Conservation (phyloP, 2,329 filamentous ascomycete species). For the Periconia digitata region DNA sequence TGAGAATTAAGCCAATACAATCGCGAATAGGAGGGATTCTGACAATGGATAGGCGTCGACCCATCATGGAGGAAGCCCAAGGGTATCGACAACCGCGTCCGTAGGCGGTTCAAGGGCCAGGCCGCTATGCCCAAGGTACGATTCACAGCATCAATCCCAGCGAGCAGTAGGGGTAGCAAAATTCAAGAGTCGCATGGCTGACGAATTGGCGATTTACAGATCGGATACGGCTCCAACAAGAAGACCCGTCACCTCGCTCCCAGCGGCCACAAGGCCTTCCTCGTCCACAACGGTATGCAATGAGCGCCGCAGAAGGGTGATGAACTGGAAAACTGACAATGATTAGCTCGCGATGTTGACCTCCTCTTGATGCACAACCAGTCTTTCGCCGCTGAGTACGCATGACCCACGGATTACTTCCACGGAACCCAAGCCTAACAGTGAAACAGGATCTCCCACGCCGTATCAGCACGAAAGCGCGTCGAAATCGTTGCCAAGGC, state of each 20-base stretch:
- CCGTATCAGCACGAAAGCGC: conserved; percentile 97
- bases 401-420: neutral
- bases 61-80: conserved; percentile 98
- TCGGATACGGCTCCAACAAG: conserved; percentile 98
- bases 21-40: conserved; percentile 18
- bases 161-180: neutral
- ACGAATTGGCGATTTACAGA: conserved; percentile 59
- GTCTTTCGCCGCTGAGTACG: conserved; percentile 98
- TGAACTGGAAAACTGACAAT: conserved; percentile 20
- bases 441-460: conserved; percentile 81
- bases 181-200: conserved; percentile 23
- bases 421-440: conserved; percentile 10
- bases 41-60: conserved; percentile 59
- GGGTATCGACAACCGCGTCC: conserved; percentile 99
- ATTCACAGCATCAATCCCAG: neutral
- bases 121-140: conserved; percentile 97
- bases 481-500: conserved; percentile 96
- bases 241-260: conserved; percentile 99
- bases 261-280: conserved; percentile 99
- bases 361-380: conserved; percentile 99
- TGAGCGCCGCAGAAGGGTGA: neutral
- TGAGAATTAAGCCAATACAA: conserved; percentile 21
- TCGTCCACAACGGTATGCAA: conserved; percentile 79
- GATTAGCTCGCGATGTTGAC: conserved; percentile 77
- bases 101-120: conserved; percentile 95